phyloP scores from a whole-genome alignment of 2,329 filamentous ascomycete genomes.

The Orbilia javanica region DNA sequence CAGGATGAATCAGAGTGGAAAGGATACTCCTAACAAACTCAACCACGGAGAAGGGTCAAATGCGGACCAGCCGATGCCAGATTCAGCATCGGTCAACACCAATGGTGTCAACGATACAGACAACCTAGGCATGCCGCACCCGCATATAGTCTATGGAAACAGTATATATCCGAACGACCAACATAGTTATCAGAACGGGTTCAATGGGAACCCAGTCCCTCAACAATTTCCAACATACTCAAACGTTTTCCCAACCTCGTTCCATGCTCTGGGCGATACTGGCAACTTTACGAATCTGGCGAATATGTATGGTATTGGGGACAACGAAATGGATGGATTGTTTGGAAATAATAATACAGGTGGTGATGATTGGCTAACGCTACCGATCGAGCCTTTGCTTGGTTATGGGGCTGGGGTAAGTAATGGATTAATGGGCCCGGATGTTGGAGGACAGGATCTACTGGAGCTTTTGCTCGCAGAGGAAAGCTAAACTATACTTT shows the following conservation, averaged over 20 bases:
- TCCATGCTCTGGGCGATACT: conserved; percentile 47
- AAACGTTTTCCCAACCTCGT: conserved; percentile 52
- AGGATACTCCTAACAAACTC: conserved; percentile 61
- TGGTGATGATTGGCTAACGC: conserved; percentile 68
- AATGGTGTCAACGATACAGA: conserved; percentile 40
- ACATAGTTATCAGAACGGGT: conserved; percentile 43
- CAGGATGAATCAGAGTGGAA: conserved; percentile 67
- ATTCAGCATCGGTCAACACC: conserved; percentile 51
- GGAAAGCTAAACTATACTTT: conserved; percentile 43
- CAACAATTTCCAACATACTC: conserved; percentile 48
- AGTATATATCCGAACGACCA: conserved; percentile 23
- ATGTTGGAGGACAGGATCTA: conserved; percentile 75
- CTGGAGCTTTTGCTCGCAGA: conserved; percentile 69
- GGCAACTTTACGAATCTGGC: conserved; percentile 55
- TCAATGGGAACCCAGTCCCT: conserved; percentile 31
- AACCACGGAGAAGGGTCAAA: conserved; percentile 56
- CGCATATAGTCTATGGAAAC: conserved; percentile 45
- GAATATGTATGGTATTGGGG: conserved; percentile 55
- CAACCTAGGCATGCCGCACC: conserved; percentile 33
- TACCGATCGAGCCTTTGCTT: conserved; percentile 69
- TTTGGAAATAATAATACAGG: conserved; percentile 46
- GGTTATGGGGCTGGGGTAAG: conserved; percentile 68
- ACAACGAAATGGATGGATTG: conserved; percentile 51
- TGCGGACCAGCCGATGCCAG: conserved; percentile 58
- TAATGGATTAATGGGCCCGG: conserved; percentile 69